These are phyloP conservation scores for Penicillium freii DNA, from an alignment of 2,329 filamentous ascomycete species.

Conservation along the genomic window DNA sequence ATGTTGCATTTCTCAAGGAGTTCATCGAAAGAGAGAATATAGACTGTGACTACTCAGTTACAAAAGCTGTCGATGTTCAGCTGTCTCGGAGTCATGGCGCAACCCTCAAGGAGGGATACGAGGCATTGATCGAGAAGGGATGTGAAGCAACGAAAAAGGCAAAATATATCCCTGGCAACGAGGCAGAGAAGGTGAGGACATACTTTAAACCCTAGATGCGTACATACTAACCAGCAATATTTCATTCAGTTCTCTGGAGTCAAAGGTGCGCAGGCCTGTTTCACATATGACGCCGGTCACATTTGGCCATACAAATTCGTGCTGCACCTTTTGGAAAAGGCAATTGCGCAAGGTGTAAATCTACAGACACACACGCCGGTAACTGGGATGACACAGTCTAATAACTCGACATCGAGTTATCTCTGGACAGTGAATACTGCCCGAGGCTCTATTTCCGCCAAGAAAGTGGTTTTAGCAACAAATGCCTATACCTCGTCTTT, in stretches of 20 bases:
- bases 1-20: slow-evolving; percentile 41
- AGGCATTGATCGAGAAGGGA: slow-evolving; percentile 28
- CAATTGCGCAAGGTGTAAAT: slow-evolving; percentile 48
- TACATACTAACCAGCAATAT: background rate
- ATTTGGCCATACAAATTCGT: slow-evolving; percentile 75
- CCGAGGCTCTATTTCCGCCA: slow-evolving; percentile 64
- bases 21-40: slow-evolving; percentile 43
- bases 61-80: slow-evolving; percentile 41
- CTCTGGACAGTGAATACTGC: slow-evolving; percentile 64
- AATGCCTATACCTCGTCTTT: slow-evolving; percentile 82
- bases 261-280: slow-evolving; percentile 37
- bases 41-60: slow-evolving; percentile 45
- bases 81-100: slow-evolving; percentile 31
- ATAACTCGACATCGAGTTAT: slow-evolving; percentile 16
- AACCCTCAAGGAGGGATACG: slow-evolving; percentile 31
- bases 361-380: slow-evolving; percentile 56
- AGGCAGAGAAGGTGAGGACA: slow-evolving; percentile 26
- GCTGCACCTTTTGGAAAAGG: slow-evolving; percentile 65
- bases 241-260: slow-evolving; percentile 36
- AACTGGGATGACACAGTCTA: slow-evolving; percentile 25
- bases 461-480: slow-evolving; percentile 70
- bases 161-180: slow-evolving; percentile 19
- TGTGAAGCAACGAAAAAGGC: slow-evolving; percentile 31
- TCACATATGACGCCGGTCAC: slow-evolving; percentile 33
- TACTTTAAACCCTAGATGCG: background rate